Evolutionary conservation across 805 yeast species (phyloP).

Genomic region (Teunomyces stri): DNA sequence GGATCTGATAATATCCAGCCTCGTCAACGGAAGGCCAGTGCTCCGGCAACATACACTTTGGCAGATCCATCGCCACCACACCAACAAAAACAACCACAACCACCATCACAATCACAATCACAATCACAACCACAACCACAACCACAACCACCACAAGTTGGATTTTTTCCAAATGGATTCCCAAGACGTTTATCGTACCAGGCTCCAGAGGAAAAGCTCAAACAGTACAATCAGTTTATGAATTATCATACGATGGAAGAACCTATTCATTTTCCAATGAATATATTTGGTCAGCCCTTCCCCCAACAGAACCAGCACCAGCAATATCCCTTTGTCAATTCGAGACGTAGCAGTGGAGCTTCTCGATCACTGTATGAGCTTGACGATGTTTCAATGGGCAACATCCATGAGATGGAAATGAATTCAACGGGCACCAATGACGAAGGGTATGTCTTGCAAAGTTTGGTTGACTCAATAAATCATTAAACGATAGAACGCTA

Average conservation of each 20-base stretch:
- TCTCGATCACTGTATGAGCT: neutral
- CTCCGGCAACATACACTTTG: neutral
- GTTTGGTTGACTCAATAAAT: conserved; percentile 42
- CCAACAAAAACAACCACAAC: neutral
- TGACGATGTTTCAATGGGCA: neutral
- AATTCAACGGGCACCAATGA: conserved; percentile 4
- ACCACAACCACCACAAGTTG: neutral
- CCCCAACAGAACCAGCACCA: conserved; percentile 1
- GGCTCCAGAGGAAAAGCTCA: neutral
- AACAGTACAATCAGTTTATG: neutral
- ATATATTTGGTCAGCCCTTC: conserved; percentile 5
- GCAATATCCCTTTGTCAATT: conserved; percentile 1
- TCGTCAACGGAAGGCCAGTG: neutral
- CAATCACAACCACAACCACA: neutral
- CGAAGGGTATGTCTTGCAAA: conserved; percentile 34
- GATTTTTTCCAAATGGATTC: neutral
- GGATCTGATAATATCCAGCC: neutral
- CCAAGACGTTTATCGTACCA: conserved; percentile 1
- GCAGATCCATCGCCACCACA: neutral
- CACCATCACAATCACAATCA: neutral
- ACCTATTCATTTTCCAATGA: conserved; percentile 4
- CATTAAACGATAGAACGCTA: conserved; percentile 15
- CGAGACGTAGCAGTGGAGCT: conserved; percentile 5
- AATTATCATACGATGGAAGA: conserved; percentile 2
- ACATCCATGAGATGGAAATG: conserved; percentile 1